Conservation (phyloP, 768 basidiomycete genomes). For the Serendipita sp. region DNA sequence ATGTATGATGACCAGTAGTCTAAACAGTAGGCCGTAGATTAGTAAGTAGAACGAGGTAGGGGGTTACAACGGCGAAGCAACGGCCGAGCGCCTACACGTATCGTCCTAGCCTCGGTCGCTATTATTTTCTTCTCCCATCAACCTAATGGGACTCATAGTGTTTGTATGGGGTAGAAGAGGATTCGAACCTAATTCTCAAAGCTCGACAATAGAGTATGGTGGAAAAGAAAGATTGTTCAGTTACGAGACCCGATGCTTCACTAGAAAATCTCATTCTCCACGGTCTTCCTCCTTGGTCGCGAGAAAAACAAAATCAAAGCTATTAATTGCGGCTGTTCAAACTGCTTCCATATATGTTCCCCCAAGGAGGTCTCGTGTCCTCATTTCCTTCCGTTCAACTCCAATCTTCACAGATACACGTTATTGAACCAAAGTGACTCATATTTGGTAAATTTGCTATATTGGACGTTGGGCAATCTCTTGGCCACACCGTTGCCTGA, state of each 20-base stretch:
- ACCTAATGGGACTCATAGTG: too few species aligned
- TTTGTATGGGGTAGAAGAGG: too few species aligned
- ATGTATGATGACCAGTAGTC: too few species aligned
- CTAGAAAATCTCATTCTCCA: conserved; percentile 62
- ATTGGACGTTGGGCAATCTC: conserved; percentile 44
- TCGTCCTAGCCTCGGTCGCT: too few species aligned
- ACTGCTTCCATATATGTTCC: conserved; percentile 37
- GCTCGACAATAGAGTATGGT: too few species aligned
- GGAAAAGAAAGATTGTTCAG: conserved; percentile 28
- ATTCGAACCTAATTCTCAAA: too few species aligned
- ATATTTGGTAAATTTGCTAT: conserved; percentile 90
- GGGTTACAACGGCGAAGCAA: too few species aligned
- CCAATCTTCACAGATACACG: conserved; percentile 69
- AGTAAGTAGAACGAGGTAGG: too few species aligned
- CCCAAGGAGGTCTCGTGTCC: conserved; percentile 50
- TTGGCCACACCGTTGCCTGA: conserved; percentile 83
- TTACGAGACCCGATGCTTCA: conserved; percentile 40
- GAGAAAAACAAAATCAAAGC: conserved; percentile 40
- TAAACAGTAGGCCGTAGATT: too few species aligned
- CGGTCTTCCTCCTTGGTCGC: conserved; percentile 56
- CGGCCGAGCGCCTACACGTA: too few species aligned
- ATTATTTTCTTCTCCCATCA: too few species aligned
- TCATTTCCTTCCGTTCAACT: conserved; percentile 55
- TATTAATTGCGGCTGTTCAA: conserved; percentile 23
- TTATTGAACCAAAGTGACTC: conserved; percentile 86